A percentile compares a stretch with the other conserved stretches of the same genome.
Evolutionary conservation across 192 early-diverging fungal genomes (phyloP).

Genomic region (Rhizophagus sp.): DNA sequence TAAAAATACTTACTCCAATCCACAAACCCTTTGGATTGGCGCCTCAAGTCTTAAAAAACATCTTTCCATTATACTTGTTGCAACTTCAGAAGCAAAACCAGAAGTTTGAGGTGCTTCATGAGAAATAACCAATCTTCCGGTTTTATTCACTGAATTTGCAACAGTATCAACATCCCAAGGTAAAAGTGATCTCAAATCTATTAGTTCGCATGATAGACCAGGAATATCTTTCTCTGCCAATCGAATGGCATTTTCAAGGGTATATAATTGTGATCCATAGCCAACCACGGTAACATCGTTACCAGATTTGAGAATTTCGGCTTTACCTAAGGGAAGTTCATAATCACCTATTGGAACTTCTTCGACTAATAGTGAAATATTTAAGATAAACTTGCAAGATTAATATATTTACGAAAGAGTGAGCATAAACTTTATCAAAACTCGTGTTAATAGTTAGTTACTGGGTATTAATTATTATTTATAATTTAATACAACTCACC

Average conservation of each 20-base stretch:
- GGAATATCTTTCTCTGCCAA: constrained; percentile 85
- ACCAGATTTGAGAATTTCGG: constrained; percentile 82
- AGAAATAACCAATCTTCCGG: constrained; percentile 87
- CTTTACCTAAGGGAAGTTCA: constrained; percentile 86
- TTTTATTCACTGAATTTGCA: constrained; percentile 87
- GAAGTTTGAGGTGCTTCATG: constrained; percentile 92
- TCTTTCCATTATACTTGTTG: constrained; percentile 82
- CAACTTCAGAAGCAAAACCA: constrained; percentile 92
- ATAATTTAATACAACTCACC: constrained; percentile 40
- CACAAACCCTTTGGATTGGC: constrained; percentile 88
- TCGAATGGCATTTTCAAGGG: constrained; percentile 87
- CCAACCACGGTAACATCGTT: constrained; percentile 90
- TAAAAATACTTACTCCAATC: constrained; percentile 57
- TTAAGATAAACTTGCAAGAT: too few relatives aligned
- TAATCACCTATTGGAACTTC: constrained; percentile 93
- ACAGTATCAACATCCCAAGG: constrained; percentile 94
- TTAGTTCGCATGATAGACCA: constrained; percentile 85
- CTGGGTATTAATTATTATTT: too few relatives aligned
- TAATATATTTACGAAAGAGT: too few relatives aligned
- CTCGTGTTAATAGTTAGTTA: too few relatives aligned
- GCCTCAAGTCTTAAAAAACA: constrained; percentile 92
- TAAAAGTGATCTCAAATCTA: constrained; percentile 87
- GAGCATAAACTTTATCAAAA: too few relatives aligned
- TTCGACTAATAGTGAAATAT: constrained; percentile 60
- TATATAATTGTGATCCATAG: constrained; percentile 92